These are phyloP conservation scores for Metschnikowia colocasiae DNA, from an alignment of 805 yeast species.

Conservation along the genomic window DNA sequence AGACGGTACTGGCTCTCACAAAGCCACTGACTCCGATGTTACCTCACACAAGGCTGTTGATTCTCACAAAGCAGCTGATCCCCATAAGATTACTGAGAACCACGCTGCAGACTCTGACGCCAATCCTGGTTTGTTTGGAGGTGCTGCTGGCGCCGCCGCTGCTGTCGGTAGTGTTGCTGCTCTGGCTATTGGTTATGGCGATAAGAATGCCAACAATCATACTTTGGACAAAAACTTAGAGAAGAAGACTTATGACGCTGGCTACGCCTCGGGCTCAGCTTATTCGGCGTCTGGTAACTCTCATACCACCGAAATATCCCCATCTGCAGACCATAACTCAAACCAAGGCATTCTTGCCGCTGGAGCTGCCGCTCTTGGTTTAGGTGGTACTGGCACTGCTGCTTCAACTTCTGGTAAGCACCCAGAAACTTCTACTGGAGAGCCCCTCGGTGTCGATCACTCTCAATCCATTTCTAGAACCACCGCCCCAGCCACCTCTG, in stretches of 20 bases:
- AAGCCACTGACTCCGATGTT: neutral
- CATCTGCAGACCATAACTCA: neutral
- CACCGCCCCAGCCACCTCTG: neutral
- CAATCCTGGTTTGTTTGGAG: slow-evolving; percentile 14
- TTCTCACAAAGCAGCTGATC: neutral
- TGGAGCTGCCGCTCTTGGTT: slow-evolving; percentile 6
- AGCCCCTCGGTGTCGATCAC: neutral
- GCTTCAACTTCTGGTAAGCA: slow-evolving; percentile 12
- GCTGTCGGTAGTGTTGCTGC: slow-evolving; percentile 20
- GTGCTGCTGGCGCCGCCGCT: slow-evolving; percentile 12
- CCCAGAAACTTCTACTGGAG: slow-evolving; percentile 1
- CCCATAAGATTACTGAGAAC: neutral
- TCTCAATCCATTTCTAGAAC: neutral
- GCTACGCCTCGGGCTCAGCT: slow-evolving; percentile 5
- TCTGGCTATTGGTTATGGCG: slow-evolving; percentile 8
- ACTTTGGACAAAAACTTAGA: slow-evolving; percentile 7
- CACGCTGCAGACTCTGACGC: slow-evolving; percentile 3
- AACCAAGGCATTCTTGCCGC: slow-evolving; percentile 1
- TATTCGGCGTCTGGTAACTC: neutral
- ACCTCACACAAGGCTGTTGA: neutral
- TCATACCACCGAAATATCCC: neutral
- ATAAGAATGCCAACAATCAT: neutral
- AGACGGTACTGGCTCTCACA: neutral
- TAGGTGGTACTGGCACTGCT: slow-evolving; percentile 8
- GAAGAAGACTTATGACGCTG: slow-evolving; percentile 8